A percentile compares a stretch with the other conserved stretches of the same genome.
These are phyloP conservation scores for Crotalaria pallida DNA, from an alignment of 306 rosid genomes.

Conservation along the genomic window DNA sequence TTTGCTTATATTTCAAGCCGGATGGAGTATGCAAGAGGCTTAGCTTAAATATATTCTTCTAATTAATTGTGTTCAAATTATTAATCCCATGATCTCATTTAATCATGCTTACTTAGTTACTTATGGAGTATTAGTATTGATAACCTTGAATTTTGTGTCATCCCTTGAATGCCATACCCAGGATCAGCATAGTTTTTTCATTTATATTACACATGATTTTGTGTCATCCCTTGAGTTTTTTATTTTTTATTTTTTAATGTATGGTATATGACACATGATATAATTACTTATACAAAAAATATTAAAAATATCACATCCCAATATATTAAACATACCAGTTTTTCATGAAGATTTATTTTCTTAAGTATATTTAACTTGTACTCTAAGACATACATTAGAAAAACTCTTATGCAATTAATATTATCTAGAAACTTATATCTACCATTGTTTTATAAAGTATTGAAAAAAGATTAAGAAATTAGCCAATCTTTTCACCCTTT, in stretches of 20 bases:
- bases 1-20: no score
- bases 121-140: background rate
- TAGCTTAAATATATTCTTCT: background rate
- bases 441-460: background rate
- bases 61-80: constrained; percentile 10
- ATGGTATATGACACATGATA: no score
- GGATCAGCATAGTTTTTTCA: background rate
- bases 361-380: no score
- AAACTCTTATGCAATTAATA: no score
- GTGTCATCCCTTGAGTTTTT: no score
- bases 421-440: background rate
- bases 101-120: constrained; percentile 2
- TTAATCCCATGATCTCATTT: constrained; percentile 5
- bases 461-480: background rate
- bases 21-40: background rate
- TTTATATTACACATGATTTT: no score
- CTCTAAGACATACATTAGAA: no score
- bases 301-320: no score
- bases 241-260: no score
- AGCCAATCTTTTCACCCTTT: background rate
- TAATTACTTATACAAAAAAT: no score
- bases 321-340: no score
- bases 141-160: constrained; percentile 11
- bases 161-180: background rate
- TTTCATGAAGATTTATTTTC: no score